Evolutionary conservation across 805 yeast genomes (phyloP), one percentile per base, ranked within the genome.

Genomic region (Scheffersomyces ergatensis): DNA sequence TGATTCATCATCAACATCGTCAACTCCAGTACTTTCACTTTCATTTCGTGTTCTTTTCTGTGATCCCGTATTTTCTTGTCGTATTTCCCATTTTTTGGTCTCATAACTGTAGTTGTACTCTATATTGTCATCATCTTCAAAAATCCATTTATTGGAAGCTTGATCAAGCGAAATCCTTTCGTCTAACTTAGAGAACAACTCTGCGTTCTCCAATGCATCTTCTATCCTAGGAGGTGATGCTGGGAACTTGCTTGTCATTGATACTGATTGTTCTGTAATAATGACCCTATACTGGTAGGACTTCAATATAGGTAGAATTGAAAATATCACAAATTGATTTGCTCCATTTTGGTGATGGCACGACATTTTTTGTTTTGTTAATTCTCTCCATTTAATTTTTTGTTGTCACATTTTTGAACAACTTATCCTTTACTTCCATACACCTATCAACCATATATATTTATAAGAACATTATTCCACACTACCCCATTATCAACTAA

Each of bases 191-290:
- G 40, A 23, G 15, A 21, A 5, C 5, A 32, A 27, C 7, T 38
- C n/a, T 6, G 37, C 23, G n/a, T 40, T 29, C 9, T 23, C 15
- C 4, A 24, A 26, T 8, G 44, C 34, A 9, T 27, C 39, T 7
- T 38, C 36, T 14, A 46, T 41, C 5, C 29, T 16, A 11, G 56
- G 55, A 29, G 58, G 58, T 11, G 46, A 34, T 3, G 16, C 20
- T 8, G 58, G 58, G 33, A 52, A 53, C 9, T 48, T 43, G 30
- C 19, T 39, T 25, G 20, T 24, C 48, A 44, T 46, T 21, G 6
- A 21, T 21, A n/a, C n/a, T n/a, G n/a, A n/a, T n/a, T n/a, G n/a
- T n/a, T n/a, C n/a, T n/a, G n/a, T n/a, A n/a, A n/a, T n/a, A n/a
- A n/a, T n/a, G n/a, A n/a, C n/a, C n/a, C n/a, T n/a, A n/a, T n/a